These are phyloP conservation scores for Bretschneidera sinensis DNA, from an alignment of 345 rosid species.

Conservation along the genomic window DNA sequence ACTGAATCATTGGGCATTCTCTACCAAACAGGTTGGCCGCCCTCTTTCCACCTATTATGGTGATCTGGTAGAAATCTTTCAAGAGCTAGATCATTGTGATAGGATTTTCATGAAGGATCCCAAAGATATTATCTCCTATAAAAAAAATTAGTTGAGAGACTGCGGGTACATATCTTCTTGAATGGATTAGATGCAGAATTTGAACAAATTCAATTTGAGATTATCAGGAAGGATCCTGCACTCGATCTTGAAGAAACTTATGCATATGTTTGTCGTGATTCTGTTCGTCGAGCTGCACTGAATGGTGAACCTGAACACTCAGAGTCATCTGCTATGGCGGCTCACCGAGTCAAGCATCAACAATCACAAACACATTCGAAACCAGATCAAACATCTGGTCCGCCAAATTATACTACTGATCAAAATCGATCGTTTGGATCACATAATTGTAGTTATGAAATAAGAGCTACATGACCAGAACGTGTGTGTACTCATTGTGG, in stretches of 20 bases:
- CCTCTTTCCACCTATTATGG: background rate
- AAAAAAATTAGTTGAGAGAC: background rate
- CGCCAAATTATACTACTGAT: too few relatives aligned
- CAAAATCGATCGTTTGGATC: too few relatives aligned
- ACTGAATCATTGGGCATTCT: background rate
- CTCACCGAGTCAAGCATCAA: too few relatives aligned
- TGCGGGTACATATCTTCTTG: slow-evolving; percentile 14
- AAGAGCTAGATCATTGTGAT: slow-evolving; percentile 4
- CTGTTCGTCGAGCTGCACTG: background rate
- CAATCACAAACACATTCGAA: too few relatives aligned
- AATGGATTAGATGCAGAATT: background rate
- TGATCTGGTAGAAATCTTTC: slow-evolving; percentile 1
- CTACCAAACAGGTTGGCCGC: background rate
- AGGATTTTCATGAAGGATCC: slow-evolving; percentile 12
- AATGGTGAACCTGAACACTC: background rate
- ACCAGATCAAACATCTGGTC: too few relatives aligned
- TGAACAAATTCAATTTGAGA: slow-evolving; percentile 5
- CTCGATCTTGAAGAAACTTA: slow-evolving; percentile 1
- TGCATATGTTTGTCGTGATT: too few relatives aligned
- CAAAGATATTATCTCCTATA: background rate
- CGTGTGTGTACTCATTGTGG: too few relatives aligned
- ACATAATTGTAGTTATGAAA: too few relatives aligned
- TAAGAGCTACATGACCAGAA: too few relatives aligned
- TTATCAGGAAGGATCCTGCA: background rate
- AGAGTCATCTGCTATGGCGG: too few relatives aligned